These are phyloP conservation scores for Rhododendron kiyosumense DNA, from an alignment of 148 eudicot species.

Conservation along the genomic window DNA sequence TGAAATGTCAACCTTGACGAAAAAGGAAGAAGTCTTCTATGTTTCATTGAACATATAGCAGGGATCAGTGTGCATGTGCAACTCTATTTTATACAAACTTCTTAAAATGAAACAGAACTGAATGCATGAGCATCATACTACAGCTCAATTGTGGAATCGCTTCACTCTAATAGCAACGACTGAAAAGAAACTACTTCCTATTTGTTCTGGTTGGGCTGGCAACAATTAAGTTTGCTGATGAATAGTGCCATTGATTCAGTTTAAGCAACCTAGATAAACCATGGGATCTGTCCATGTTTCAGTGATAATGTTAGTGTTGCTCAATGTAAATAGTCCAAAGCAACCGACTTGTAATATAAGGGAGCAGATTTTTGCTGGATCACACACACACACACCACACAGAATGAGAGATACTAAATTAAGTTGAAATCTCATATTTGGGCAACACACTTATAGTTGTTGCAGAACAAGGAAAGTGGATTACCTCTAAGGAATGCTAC, in stretches of 20 bases:
- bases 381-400: not conserved
- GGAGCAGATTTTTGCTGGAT: not conserved
- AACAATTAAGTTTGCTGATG: not conserved
- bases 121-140: not conserved
- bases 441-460: not conserved
- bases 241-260: not conserved
- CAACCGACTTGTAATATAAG: not conserved
- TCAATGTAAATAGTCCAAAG: not conserved
- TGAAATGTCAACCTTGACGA: not conserved
- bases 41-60: not conserved
- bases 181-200: not conserved
- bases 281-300: not conserved
- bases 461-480: slow-evolving; percentile 5
- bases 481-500: slow-evolving; percentile 93
- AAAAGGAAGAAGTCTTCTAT: not conserved
- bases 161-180: not conserved
- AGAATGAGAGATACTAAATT: not conserved
- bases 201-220: not conserved
- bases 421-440: not conserved
- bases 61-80: not conserved
- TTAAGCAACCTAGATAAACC: not conserved
- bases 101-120: not conserved
- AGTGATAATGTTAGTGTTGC: not conserved
- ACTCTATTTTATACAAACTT: not conserved
- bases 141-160: not conserved